Evolutionary conservation across 176 grass and related monocot genomes (phyloP), one percentile per base, ranked within the genome.

Genomic region (Panicum miliaceum): DNA sequence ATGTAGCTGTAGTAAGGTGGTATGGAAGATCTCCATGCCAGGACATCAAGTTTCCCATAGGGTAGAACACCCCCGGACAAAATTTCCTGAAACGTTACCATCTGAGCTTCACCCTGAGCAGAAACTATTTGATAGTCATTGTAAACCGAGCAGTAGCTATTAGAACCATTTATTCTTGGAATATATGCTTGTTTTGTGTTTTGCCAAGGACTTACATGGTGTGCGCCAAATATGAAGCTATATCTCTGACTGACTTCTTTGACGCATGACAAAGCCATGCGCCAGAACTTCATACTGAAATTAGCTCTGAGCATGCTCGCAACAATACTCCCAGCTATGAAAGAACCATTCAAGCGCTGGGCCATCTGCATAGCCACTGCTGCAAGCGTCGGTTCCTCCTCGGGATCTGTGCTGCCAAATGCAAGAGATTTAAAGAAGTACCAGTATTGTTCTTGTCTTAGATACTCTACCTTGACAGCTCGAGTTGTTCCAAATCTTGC

Each of bases 381-480:
- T 2, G 3, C 1, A 20, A 76, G 50, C 35, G 8, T 57, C 2
- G 73, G 73, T 12, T 76, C 51, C 0, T 57, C 34, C 34, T 57
- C 7, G 0, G 73, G 51, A 0, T 76, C 20, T 2, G 32, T 19
- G 12, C 51, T 76, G 7, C 73, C 51, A 57, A 76, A 76, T 14
- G 73, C 73, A 14, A 76, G 73, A 36, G 73, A 12, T 4, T 76
- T 76, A 20, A 76, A 75, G 51, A 57, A 71, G n/a, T 71, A 71
- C 68, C 68, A 46, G 6, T 74, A 74, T 19, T 16, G 27, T 53
- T 74, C 48, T 5, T 74, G 26, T 36, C 47, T 36, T 36, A 74
- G 47, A 32, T 6, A 53, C 4, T 52, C 47, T 11, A 54, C 27
- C 16, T 32, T 74, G 6, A 74, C 27, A 53, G 26, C 4, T 12